Evolutionary conservation across 352 stramenopile species (phyloP), one percentile per base, ranked within the genome.

Genomic region (Lagenidium sp.): DNA sequence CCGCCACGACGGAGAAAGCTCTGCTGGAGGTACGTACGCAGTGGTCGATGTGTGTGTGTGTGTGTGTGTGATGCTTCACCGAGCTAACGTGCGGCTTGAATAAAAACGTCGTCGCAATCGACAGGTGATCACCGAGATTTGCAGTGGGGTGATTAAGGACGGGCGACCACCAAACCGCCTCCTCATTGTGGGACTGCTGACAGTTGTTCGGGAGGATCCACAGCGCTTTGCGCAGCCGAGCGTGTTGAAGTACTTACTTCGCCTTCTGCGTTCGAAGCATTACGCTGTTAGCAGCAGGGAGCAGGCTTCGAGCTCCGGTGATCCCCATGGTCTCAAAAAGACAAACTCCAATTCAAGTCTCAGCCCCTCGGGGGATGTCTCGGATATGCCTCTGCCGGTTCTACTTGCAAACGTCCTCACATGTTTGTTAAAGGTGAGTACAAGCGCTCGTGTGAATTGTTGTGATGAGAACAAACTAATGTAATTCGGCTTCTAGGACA

Each of bases 241-340:
- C 0, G 57, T 89, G 23, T 55, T 88, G 11, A 94, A 94, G 48
- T 88, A 86, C 50, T 36, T 94, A 15, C 30, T 90, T 21, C 76
- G 76, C 2, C 35, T 94, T 20, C 46, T 94, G 23, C 71, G 81
- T n/a, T 88, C 78, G 4, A 90, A 90, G 55, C 67, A 91, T 54
- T 88, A 93, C n/a, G n/a, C n/a, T n/a, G n/a, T n/a, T n/a, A n/a
- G 23, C 19, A 20, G 34, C n/a, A 54, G 51, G 24, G 44, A 60
- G 13, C 6, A 3, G 1, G 18, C 18, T 13, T 12, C 31, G 2
- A 28, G 22, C 11, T 31, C 11, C 4, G 20, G 15, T 23, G 70
- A 68, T 10, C 42, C 59, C 16, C 75, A 82, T 35, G 65, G 35
- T 3, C 53, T 46, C 12, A 74, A 77, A 39, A 75, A 74, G 26